Percentiles rank a stretch among this genome's conserved stretches.
These are phyloP conservation scores for Spathaspora passalidarum DNA, from an alignment of 805 yeast species.

Conservation along the genomic window DNA sequence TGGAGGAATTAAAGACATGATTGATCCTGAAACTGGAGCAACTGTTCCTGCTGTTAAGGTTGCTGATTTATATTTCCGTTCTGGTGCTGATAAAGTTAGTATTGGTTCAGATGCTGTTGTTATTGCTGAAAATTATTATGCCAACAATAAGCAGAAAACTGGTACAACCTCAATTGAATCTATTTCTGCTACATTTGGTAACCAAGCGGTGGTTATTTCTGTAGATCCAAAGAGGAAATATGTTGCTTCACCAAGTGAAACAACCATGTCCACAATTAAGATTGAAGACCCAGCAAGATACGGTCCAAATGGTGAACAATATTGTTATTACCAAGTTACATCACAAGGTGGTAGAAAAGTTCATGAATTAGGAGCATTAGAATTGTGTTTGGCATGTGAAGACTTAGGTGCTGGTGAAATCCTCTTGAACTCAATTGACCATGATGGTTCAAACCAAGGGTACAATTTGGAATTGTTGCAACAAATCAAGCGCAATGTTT, in stretches of 20 bases:
- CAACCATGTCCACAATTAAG: conserved; percentile 60
- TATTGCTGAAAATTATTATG: conserved; percentile 83
- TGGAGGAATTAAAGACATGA: conserved; percentile 92
- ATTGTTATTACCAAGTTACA: conserved; percentile 93
- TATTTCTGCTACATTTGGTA: conserved; percentile 88
- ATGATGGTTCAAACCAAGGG: conserved; percentile 95
- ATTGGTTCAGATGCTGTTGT: conserved; percentile 96
- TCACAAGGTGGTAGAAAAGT: conserved; percentile 93
- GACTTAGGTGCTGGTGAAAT: conserved; percentile 96
- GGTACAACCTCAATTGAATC: conserved; percentile 92
- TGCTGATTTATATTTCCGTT: conserved; percentile 85
- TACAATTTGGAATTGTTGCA: conserved; percentile 82
- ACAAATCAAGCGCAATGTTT: conserved; percentile 72
- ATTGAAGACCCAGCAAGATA: conserved; percentile 46
- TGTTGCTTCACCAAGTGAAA: conserved; percentile 57
- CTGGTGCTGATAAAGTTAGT: conserved; percentile 98
- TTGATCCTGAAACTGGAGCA: conserved; percentile 77
- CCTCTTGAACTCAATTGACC: conserved; percentile 88
- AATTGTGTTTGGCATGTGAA: conserved; percentile 85
- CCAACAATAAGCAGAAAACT: conserved; percentile 50
- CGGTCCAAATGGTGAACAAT: conserved; percentile 88
- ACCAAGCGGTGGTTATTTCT: conserved; percentile 95
- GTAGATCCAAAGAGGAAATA: conserved; percentile 95
- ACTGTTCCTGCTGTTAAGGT: conserved; percentile 81
- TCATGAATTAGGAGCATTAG: conserved; percentile 85